Evolutionary conservation across 2,329 filamentous ascomycete genomes (phyloP).

Genomic region (Stachybotrys elegans): DNA sequence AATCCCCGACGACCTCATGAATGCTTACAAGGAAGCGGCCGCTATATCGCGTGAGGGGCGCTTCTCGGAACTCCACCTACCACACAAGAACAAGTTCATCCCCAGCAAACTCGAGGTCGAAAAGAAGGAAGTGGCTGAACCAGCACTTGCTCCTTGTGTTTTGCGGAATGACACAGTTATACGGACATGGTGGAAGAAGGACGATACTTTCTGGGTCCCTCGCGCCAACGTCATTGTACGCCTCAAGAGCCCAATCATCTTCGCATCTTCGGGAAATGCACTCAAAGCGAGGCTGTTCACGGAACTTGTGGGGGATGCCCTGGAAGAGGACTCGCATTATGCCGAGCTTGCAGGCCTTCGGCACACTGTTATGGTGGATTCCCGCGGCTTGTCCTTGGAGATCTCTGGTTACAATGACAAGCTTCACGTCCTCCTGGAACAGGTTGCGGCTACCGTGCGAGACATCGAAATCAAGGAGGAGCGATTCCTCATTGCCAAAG

Average conservation of each 20-base stretch:
- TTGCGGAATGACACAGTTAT: constrained; percentile 78
- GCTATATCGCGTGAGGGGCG: constrained; percentile 52
- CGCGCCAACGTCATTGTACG: constrained; percentile 84
- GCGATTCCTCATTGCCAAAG: constrained; percentile 86
- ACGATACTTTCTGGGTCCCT: constrained; percentile 97
- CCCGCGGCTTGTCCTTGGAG: constrained; percentile 69
- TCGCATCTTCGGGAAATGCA: constrained; percentile 69
- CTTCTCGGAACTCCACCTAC: constrained; percentile 71
- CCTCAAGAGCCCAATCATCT: constrained; percentile 73
- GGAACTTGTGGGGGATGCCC: constrained; percentile 79
- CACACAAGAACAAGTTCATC: constrained; percentile 93
- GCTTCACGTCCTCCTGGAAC: constrained; percentile 82
- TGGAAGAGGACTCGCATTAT: constrained; percentile 93
- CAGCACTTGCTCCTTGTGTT: constrained; percentile 68
- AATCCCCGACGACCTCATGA: constrained; percentile 71
- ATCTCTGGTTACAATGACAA: constrained; percentile 96
- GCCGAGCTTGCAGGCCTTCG: constrained; percentile 86
- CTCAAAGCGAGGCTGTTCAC: constrained; percentile 78
- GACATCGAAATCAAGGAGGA: constrained; percentile 82
- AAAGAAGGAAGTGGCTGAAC: constrained; percentile 80
- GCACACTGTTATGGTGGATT: constrained; percentile 71
- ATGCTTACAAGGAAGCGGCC: constrained; percentile 62
- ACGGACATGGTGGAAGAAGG: constrained; percentile 95
- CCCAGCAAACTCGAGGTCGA: constrained; percentile 90
- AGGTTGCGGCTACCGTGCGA: constrained; percentile 78